Evolutionary conservation across 345 rosid species (phyloP), one percentile per base, ranked within the genome.

Genomic region (Melastoma malabathricum): DNA sequence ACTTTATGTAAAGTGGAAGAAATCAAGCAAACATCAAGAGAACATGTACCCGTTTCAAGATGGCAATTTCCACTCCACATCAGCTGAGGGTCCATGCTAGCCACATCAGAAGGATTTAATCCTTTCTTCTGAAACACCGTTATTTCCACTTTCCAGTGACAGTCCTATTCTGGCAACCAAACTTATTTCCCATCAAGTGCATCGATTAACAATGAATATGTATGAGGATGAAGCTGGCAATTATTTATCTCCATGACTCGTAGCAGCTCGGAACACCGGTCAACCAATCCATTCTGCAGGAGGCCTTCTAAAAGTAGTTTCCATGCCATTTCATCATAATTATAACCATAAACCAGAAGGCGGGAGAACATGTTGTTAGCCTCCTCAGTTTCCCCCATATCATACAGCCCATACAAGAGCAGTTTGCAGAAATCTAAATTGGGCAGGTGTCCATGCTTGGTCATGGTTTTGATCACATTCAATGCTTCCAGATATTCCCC

Each of bases 241-340:
- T 80, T 82, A 46, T 46, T 75, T 56, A 66, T 65, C 70, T 85
- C 89, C 93, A 83, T 85, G 56, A 79, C 60, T 31, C 54, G 50
- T 38, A 83, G 66, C 61, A 85, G 71, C 63, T 85, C 89, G 57
- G 72, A 71, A 64, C 81, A 83, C 49, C 70, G 63, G 57, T 74
- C 79, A 23, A 54, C 60, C 61, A 63, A 67, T 47, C 87, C 89
- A 44, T 66, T 66, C 68, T 75, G 79, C 41, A 82, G 83, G 3
- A 85, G 68, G 41, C 97, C 97, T 56, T 89, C 95, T 46, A 85
- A 54, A 56, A 89, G 72, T 50, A 89, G 72, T 54, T 79, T 81
- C 97, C 95, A 89, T 61, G 85, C 89, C 52, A 89, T 55, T 66
- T 89, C 97, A 62, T 89, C 95, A 55, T 60, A 43, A 59, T 79